Evolutionary conservation across 768 basidiomycete genomes (phyloP).

Genomic region (Leucosporidium yakuticum): DNA sequence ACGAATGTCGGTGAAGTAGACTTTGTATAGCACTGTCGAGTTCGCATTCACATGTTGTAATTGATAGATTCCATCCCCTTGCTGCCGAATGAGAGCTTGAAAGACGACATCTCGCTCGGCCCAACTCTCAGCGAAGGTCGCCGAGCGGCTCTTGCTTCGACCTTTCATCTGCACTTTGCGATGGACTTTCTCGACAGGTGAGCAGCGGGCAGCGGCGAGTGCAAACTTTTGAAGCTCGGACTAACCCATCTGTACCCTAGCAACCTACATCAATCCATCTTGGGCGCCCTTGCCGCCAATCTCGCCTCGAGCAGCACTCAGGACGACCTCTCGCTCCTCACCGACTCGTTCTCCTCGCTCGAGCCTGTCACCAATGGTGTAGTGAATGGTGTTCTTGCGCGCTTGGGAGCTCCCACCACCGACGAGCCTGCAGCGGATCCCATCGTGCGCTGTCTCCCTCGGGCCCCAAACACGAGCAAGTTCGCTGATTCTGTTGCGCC

Average conservation of each 20-base stretch:
- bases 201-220: too few species aligned
- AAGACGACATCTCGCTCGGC: too few species aligned
- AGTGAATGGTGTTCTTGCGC: background rate
- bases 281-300: conserved; percentile 30
- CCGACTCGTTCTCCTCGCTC: conserved; percentile 4
- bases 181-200: too few species aligned
- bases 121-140: too few species aligned
- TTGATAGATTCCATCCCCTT: too few species aligned
- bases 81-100: too few species aligned
- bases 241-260: background rate
- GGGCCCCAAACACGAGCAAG: conserved; percentile 9
- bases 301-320: conserved; percentile 6
- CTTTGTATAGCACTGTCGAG: too few species aligned
- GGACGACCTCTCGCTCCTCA: conserved; percentile 15
- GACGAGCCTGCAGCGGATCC: background rate
- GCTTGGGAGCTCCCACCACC: background rate
- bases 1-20: too few species aligned
- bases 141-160: too few species aligned
- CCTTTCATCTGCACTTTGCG: too few species aligned
- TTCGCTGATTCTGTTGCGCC: background rate
- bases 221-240: too few species aligned
- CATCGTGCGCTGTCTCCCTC: conserved; percentile 12
- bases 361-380: background rate
- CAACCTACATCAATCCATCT: conserved; percentile 21
- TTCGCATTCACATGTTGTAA: too few species aligned